phyloP scores from a whole-genome alignment of 1,284 basidiomycete genomes.

The Grifola frondosa region DNA sequence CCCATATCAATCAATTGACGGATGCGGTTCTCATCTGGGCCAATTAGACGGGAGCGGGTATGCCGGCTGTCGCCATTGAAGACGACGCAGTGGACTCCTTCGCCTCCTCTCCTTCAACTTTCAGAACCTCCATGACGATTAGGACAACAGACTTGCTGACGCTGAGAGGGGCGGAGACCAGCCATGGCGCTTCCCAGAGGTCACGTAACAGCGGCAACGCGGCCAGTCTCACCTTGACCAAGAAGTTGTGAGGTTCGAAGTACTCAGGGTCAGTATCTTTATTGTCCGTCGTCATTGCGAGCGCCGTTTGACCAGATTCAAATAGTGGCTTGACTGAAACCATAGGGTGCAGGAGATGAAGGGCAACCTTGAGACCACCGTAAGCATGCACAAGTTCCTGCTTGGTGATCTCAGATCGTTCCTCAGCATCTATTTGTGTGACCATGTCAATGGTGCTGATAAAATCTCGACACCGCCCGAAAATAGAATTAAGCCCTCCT shows the following conservation, averaged over 20 bases:
- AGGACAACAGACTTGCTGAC: slow-evolving; percentile 77
- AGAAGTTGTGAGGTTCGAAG: slow-evolving; percentile 85
- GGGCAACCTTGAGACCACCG: slow-evolving; percentile 78
- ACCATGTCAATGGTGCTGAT: slow-evolving; percentile 57
- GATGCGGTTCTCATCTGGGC: slow-evolving; percentile 76
- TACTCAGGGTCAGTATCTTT: slow-evolving; percentile 72
- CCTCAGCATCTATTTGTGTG: slow-evolving; percentile 45
- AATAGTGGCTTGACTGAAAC: slow-evolving; percentile 79
- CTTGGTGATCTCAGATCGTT: slow-evolving; percentile 55
- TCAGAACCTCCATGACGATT: slow-evolving; percentile 79
- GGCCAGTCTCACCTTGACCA: slow-evolving; percentile 77
- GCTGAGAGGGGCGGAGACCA: slow-evolving; percentile 69
- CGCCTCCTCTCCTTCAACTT: slow-evolving; percentile 78
- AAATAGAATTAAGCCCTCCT: slow-evolving; percentile 74
- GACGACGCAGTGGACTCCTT: slow-evolving; percentile 35
- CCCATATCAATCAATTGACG: slow-evolving; percentile 95
- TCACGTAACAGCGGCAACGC: slow-evolving; percentile 67
- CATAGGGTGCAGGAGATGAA: slow-evolving; percentile 78
- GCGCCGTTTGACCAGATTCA: slow-evolving; percentile 81
- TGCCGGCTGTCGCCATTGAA: slow-evolving; percentile 18
- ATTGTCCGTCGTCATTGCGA: slow-evolving; percentile 76
- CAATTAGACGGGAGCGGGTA: slow-evolving; percentile 45
- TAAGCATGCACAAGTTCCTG: slow-evolving; percentile 75
- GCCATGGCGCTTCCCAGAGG: slow-evolving; percentile 87
- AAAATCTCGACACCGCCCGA: slow-evolving; percentile 61